Base-by-base conservation (phyloP, 306 rosid genomes). In the Lithocarpus polystachyus region DNA sequence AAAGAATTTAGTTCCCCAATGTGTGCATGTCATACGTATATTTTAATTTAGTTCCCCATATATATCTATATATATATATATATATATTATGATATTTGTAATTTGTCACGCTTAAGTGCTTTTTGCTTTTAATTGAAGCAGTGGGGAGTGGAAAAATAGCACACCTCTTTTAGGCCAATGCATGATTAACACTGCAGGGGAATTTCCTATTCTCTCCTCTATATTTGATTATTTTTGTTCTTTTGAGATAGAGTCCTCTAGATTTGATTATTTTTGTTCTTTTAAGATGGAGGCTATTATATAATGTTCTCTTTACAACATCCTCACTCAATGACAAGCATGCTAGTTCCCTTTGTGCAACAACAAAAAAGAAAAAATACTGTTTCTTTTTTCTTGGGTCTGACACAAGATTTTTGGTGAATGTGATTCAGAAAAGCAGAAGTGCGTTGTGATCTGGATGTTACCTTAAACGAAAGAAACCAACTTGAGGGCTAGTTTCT, bases 251-350 rank as follows among this genome's bases (percentile, higher is more conserved):
- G 52, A 71, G 68, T 56, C 26, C 22, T 73, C 85, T 55, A 70
- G 75, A 80, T 73, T 82, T 84, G 82, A 75, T 80, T 81, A 62
- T 24, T 72, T 75, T 68, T 52, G 76, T 74, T 83, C 72, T 79
- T 71, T 64, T 64, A 68, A 73, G 77, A 57, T 56, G 53, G 52
- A 68, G 68, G 68, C 28, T 59, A 72, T 77, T 82, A 48, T 84
- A 77, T 81, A 88, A 80, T 72, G 81, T 88, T 74, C 88, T 75
- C 76, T 75, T 86, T 82, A 78, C 71, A 73, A 64, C 79, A 77
- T 83, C 84, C 78, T 76, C 88, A 82, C 86, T 86, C 89, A 79
- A 79, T 79, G 93, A 88, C 94, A 88, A 89, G 94, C 97, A 89
- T 89, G 97, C 97, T 79, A 82, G 86, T 86, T 78, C 81, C 79